Base-by-base conservation (phyloP, 2,329 filamentous ascomycete genomes). In the Fusarium musae region DNA sequence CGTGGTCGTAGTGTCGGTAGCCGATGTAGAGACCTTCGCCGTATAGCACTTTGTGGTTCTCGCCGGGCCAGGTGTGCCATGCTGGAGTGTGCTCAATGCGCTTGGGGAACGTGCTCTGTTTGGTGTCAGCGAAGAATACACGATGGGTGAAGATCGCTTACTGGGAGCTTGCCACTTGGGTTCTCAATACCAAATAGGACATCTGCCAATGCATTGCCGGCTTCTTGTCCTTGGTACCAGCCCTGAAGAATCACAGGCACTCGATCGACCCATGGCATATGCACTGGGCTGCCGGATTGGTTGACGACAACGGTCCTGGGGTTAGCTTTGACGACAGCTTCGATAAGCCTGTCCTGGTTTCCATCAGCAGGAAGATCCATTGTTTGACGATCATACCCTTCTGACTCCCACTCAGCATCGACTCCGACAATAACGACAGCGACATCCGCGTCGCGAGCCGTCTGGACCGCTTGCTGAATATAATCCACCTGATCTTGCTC, bases 351-450 rank as follows among this genome's bases (percentile, higher is more conserved):
- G 77, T 93, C 91, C 28, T 79, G 77, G n/a, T 73, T 78, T 58
- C 90, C 82, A n/a, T 83, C 79, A 2, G 79, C 85, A 85, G 92
- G 93, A 6, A 93, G 83, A 21, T 92, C 92, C 70, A 94, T 85
- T 74, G 93, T 93, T 79, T 93, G 93, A 52, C 91, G 87, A 78
- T 93, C 92, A 67, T 92, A 92, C 3, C 92, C 92, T 79, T 93
- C 92, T 4, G 91, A 93, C 78, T 94, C 92, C 91, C 91, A 94
- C 79, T 94, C 92, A 10, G 89, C 89, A 78, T 93, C 92, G 2
- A 93, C 84, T 3, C 92, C 92, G 15, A 93, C 88, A 54, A 93
- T 87, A 3, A 94, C 86, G 11, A 94, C 83, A 5, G 91, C 92
- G 19, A 92, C 89, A 76, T 93, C 91, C 0, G 90, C 89, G 5